Evolutionary conservation across 805 yeast species (phyloP).

Genomic region (Candida yuanshanica): DNA sequence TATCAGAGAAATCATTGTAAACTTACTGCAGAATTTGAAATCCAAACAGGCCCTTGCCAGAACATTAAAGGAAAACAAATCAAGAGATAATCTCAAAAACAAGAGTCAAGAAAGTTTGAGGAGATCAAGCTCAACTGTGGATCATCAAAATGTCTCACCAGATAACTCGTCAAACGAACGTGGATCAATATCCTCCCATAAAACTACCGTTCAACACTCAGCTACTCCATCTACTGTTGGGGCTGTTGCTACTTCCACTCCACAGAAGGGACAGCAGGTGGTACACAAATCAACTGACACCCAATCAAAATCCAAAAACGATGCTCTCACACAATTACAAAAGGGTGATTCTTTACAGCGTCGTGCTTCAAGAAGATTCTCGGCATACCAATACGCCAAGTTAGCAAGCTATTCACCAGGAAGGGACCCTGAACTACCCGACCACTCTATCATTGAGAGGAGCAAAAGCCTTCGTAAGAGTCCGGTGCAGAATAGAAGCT

Average conservation of each 20-base stretch:
- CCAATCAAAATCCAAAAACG: constrained; percentile 25
- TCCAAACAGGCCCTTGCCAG: constrained; percentile 63
- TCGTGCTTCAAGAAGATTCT: constrained; percentile 88
- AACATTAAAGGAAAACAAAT: constrained; percentile 25
- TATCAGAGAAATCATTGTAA: constrained; percentile 81
- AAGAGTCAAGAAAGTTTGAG: constrained; percentile 9
- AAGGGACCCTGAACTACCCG: constrained; percentile 24
- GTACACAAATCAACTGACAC: constrained; percentile 1
- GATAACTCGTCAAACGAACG: neutral
- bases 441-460: constrained; percentile 15
- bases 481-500: constrained; percentile 2
- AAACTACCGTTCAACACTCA: too few species aligned
- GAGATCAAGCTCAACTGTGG: neutral
- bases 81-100: constrained; percentile 17
- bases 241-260: neutral
- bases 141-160: neutral
- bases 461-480: constrained; percentile 12
- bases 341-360: constrained; percentile 80
- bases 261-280: neutral
- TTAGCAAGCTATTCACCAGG: constrained; percentile 43
- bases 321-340: constrained; percentile 74
- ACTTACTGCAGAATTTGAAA: constrained; percentile 72
- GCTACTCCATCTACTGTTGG: neutral
- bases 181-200: neutral
- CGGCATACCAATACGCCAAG: constrained; percentile 88